A percentile compares a stretch with the other conserved stretches of the same genome.
Evolutionary conservation across 371 early-diverging fungal genomes (phyloP).

Genomic region (Mucor circinelloides): DNA sequence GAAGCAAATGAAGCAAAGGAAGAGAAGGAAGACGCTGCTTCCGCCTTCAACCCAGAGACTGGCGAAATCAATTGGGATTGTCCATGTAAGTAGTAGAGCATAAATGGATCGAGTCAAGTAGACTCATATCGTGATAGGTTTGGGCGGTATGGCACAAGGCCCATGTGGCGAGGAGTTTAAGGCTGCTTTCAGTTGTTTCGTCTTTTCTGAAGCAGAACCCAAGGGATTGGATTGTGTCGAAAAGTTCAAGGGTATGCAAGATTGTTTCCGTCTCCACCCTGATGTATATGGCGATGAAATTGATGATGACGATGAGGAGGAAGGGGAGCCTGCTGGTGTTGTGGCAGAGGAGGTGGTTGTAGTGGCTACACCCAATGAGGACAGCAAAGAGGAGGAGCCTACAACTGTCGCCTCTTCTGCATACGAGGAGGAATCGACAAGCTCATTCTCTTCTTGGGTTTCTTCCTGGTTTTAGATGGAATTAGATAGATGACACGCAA

Average conservation of each 20-base stretch:
- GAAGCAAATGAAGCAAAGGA: constrained; percentile 22
- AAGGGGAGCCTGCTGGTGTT: constrained; percentile 20
- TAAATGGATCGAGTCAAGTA: background rate
- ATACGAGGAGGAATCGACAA: constrained; percentile 10
- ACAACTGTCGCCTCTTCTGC: constrained; percentile 7
- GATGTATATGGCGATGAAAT: constrained; percentile 76
- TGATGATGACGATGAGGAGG: constrained; percentile 62
- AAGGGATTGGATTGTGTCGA: constrained; percentile 89
- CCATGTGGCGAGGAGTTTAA: constrained; percentile 97
- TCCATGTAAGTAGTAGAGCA: constrained; percentile 69
- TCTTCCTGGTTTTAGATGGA: constrained; percentile 23
- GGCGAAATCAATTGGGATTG: constrained; percentile 99
- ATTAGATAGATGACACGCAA: background rate
- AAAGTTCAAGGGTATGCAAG: constrained; percentile 83
- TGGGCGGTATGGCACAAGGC: constrained; percentile 94
- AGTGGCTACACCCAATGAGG: constrained; percentile 11
- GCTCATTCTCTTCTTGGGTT: constrained; percentile 19
- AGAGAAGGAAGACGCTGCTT: constrained; percentile 38
- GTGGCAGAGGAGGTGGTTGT: constrained; percentile 13
- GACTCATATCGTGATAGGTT: constrained; percentile 25
- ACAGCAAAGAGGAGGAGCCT: constrained; percentile 20
- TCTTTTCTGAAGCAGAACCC: constrained; percentile 84
- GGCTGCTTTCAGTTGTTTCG: constrained; percentile 96
- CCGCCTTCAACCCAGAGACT: constrained; percentile 72
- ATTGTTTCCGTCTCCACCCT: constrained; percentile 81